Conservation (phyloP, 1,284 basidiomycete species). For the Tilletia setariae region DNA sequence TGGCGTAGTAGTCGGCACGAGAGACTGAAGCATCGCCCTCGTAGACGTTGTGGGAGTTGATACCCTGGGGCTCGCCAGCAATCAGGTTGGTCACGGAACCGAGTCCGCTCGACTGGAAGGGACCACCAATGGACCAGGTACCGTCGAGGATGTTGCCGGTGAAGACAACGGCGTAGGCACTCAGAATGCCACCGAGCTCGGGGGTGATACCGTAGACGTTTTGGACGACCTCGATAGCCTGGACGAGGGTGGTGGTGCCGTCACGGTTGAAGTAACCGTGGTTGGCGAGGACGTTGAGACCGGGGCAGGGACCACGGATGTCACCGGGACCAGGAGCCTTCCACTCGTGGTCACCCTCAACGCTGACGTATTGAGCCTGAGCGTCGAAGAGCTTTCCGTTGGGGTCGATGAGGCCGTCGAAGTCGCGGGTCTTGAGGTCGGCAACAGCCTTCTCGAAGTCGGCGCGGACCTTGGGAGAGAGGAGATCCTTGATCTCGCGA, state of each 20-base stretch:
- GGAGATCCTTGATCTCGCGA: slow-evolving; percentile 28
- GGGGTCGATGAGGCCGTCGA: slow-evolving; percentile 33
- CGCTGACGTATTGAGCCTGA: slow-evolving; percentile 31
- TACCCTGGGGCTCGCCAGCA: slow-evolving; percentile 31
- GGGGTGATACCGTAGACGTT: slow-evolving; percentile 33
- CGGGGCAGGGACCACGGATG: slow-evolving; percentile 41
- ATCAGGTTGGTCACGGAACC: slow-evolving; percentile 30
- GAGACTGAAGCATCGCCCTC: slow-evolving; percentile 37
- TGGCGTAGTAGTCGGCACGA: slow-evolving; percentile 38
- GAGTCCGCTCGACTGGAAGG: slow-evolving; percentile 26
- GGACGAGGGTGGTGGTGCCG: slow-evolving; percentile 32
- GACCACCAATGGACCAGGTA: slow-evolving; percentile 40
- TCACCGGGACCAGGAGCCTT: slow-evolving; percentile 34
- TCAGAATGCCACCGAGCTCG: slow-evolving; percentile 32
- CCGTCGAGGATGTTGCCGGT: slow-evolving; percentile 41
- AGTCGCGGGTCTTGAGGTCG: slow-evolving; percentile 21
- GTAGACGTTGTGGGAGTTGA: slow-evolving; percentile 30
- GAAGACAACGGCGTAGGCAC: slow-evolving; percentile 39
- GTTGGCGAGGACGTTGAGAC: slow-evolving; percentile 38
- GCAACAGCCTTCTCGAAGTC: slow-evolving; percentile 15
- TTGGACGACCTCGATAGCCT: slow-evolving; percentile 38
- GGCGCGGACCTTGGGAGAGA: slow-evolving; percentile 10
- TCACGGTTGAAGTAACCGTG: slow-evolving; percentile 39
- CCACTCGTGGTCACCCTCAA: slow-evolving; percentile 40
- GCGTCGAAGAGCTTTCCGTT: slow-evolving; percentile 34